Percentiles rank a stretch among this genome's conserved stretches.
Evolutionary conservation across 2,329 filamentous ascomycete species (phyloP).

Genomic region (Leptographium wingfieldii): DNA sequence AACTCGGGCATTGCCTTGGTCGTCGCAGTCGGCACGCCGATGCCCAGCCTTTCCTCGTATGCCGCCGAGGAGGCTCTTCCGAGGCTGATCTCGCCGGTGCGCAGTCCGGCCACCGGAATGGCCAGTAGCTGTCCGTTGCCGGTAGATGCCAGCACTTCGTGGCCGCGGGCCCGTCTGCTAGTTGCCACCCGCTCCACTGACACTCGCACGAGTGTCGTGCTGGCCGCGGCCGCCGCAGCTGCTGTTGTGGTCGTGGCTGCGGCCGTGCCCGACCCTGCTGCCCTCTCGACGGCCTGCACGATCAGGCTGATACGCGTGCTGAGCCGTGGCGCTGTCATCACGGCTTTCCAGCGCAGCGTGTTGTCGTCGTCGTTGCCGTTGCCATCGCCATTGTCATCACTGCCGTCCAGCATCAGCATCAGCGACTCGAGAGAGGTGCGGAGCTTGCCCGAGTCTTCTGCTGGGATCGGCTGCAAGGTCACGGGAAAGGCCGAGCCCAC

Average conservation of each 20-base stretch:
- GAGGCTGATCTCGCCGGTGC: constrained; percentile 8
- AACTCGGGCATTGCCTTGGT: constrained; percentile 45
- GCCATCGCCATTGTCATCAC: constrained; percentile 7
- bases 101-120: constrained; percentile 31
- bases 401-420: constrained; percentile 17
- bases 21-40: neutral
- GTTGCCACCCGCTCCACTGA: constrained; percentile 56
- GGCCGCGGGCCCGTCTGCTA: constrained; percentile 22
- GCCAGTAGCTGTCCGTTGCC: constrained; percentile 67
- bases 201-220: constrained; percentile 43
- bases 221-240: constrained; percentile 14
- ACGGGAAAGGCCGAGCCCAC: constrained; percentile 51
- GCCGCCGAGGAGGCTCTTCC: neutral
- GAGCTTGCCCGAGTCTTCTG: constrained; percentile 65
- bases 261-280: neutral
- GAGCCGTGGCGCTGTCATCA: constrained; percentile 32
- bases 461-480: constrained; percentile 46
- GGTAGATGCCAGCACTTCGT: constrained; percentile 50
- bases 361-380: constrained; percentile 16
- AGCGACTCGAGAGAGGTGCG: constrained; percentile 45
- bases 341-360: constrained; percentile 25
- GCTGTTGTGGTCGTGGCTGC: constrained; percentile 4
- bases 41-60: no score
- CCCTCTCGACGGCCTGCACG: constrained; percentile 14
- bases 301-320: constrained; percentile 45